Percentiles rank a stretch among this genome's conserved stretches.
Evolutionary conservation across 208 protist genomes (phyloP).

Genomic region (Trypanosoma brucei): DNA sequence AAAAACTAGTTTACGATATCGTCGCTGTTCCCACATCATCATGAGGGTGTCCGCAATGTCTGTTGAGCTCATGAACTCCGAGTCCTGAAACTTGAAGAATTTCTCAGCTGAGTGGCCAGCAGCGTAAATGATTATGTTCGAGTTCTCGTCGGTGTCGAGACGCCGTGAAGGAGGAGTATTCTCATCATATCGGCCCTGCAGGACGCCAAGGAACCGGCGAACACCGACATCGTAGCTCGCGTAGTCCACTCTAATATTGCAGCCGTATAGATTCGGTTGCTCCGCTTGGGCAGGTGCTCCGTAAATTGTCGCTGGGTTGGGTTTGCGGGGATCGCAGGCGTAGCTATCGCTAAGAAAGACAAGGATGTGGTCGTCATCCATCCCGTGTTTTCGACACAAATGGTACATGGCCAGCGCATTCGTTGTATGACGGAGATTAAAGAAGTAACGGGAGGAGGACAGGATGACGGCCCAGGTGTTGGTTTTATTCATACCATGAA

Average conservation of each 20-base stretch:
- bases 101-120: slow-evolving; percentile 95
- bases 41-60: slow-evolving; percentile 94
- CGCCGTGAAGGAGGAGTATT: slow-evolving; percentile 89
- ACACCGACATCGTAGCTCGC: slow-evolving; percentile 95
- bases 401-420: slow-evolving; percentile 96
- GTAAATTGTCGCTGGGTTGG: slow-evolving; percentile 74
- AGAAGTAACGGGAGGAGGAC: slow-evolving; percentile 94
- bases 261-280: slow-evolving; percentile 79
- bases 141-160: slow-evolving; percentile 90
- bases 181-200: slow-evolving; percentile 92
- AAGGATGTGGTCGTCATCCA: slow-evolving; percentile 94
- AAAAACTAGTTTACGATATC: slow-evolving; percentile 92
- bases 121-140: slow-evolving; percentile 97
- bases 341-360: slow-evolving; percentile 97
- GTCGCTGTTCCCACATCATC: slow-evolving; percentile 92
- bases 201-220: slow-evolving; percentile 92
- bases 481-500: not conserved
- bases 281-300: slow-evolving; percentile 22
- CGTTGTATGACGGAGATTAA: slow-evolving; percentile 97
- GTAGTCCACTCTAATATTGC: slow-evolving; percentile 96
- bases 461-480: slow-evolving; percentile 96
- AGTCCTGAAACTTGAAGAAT: slow-evolving; percentile 97
- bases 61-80: slow-evolving; percentile 81
- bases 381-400: slow-evolving; percentile 92
- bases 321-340: slow-evolving; percentile 96